Evolutionary conservation across 2,329 filamentous ascomycete genomes (phyloP).

Genomic region (Ilyonectria mors-panacis): DNA sequence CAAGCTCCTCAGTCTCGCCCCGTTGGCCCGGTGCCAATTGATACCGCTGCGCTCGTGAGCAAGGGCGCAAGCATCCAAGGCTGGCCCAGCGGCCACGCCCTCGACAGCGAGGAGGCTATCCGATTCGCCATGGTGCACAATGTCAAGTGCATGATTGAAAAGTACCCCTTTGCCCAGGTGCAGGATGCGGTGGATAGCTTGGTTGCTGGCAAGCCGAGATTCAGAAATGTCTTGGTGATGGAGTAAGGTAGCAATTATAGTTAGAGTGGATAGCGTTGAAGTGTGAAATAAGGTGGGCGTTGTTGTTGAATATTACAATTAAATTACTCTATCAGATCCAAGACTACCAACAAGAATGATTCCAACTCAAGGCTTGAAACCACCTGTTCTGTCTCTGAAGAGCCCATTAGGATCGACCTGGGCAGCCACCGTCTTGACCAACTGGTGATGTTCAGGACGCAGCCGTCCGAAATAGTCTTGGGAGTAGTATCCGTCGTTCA

Average conservation of each 20-base stretch:
- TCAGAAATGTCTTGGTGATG: constrained; percentile 62
- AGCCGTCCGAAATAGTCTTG: constrained; percentile 61
- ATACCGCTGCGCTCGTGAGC: constrained; percentile 58
- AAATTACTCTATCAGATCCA: background rate
- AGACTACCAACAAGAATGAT: background rate
- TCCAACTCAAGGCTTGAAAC: constrained; percentile 53
- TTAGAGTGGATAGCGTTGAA: background rate
- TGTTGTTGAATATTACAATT: background rate
- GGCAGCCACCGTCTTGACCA: constrained; percentile 53
- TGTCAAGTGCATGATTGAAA: constrained; percentile 77
- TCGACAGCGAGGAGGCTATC: constrained; percentile 77
- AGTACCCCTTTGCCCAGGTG: constrained; percentile 70
- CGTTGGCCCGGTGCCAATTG: constrained; percentile 61
- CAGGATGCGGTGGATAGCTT: constrained; percentile 62
- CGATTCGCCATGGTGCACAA: constrained; percentile 73
- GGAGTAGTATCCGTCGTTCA: constrained; percentile 59
- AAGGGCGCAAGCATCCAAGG: constrained; percentile 74
- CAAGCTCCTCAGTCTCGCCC: constrained; percentile 73
- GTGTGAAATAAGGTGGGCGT: background rate
- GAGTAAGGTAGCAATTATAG: constrained; percentile 41
- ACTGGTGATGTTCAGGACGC: constrained; percentile 51
- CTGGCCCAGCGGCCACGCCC: constrained; percentile 73
- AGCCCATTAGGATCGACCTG: constrained; percentile 57
- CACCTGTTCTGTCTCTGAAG: constrained; percentile 57
- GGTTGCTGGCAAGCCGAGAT: constrained; percentile 59